A percentile compares a stretch with the other conserved stretches of the same genome.
phyloP scores from a whole-genome alignment of 176 grass and related monocot genomes.

The Areca catechu region DNA sequence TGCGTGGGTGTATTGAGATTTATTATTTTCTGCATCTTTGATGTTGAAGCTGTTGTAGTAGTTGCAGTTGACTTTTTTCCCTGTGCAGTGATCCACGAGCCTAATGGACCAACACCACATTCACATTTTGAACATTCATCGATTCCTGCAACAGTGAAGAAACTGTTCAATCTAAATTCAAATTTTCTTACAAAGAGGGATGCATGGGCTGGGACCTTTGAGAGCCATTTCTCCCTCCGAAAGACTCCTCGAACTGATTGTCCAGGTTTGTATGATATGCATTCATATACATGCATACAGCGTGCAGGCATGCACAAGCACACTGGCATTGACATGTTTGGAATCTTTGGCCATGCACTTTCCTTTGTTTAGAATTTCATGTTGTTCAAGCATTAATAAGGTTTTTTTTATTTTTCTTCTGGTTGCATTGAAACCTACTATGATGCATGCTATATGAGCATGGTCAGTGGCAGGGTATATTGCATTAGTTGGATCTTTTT shows the following conservation, averaged over 20 bases:
- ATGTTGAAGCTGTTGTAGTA: not conserved
- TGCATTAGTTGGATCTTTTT: too few relatives aligned
- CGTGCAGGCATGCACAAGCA: too few relatives aligned
- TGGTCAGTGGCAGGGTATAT: too few relatives aligned
- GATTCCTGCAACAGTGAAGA: slow-evolving; percentile 68
- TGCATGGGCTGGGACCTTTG: slow-evolving; percentile 80
- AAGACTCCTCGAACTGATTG: slow-evolving; percentile 77
- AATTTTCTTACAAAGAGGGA: slow-evolving; percentile 94
- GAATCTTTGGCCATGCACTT: too few relatives aligned
- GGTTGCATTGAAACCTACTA: too few relatives aligned
- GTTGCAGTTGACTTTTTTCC: slow-evolving; percentile 21
- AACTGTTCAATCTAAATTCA: slow-evolving; percentile 78
- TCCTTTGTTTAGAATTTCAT: too few relatives aligned
- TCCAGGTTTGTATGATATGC: slow-evolving; percentile 36
- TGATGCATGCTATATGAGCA: too few relatives aligned
- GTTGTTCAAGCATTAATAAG: too few relatives aligned
- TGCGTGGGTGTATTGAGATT: not conserved
- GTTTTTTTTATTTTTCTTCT: too few relatives aligned
- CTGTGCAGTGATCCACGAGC: slow-evolving; percentile 70
- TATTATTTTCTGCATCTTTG: slow-evolving; percentile 2
- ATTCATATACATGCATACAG: not conserved
- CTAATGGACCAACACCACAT: slow-evolving; percentile 37
- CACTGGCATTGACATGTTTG: too few relatives aligned
- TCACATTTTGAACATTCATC: slow-evolving; percentile 92
- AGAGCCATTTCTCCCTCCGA: slow-evolving; percentile 45